phyloP scores from a whole-genome alignment of 2,329 filamentous ascomycete genomes.

The Sporothrix variecibatus region DNA sequence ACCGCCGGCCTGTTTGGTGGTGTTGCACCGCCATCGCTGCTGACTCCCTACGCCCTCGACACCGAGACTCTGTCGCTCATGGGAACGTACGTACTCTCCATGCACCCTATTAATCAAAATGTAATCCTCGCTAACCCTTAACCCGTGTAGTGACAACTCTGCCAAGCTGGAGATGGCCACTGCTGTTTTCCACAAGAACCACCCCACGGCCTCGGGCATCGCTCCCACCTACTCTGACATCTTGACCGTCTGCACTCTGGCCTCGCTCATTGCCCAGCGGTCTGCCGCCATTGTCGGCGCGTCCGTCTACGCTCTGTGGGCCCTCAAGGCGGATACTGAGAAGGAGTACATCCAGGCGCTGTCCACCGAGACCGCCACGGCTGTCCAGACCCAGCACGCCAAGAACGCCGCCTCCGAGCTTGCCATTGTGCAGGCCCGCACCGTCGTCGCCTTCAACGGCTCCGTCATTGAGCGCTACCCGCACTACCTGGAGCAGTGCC shows the following conservation, averaged over 20 bases:
- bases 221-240: conserved; percentile 51
- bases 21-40: conserved; percentile 55
- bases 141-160: conserved; percentile 46
- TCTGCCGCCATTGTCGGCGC: conserved; percentile 62
- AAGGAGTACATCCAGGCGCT: conserved; percentile 43
- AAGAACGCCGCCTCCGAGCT: conserved; percentile 53
- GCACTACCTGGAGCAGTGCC: conserved; percentile 62
- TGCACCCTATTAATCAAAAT: background rate
- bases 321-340: conserved; percentile 54
- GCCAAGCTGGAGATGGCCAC: conserved; percentile 47
- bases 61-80: conserved; percentile 62
- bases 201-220: conserved; percentile 49
- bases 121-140: background rate
- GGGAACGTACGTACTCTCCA: conserved; percentile 51
- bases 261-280: conserved; percentile 57
- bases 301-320: conserved; percentile 61
- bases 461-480: conserved; percentile 80
- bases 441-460: conserved; percentile 74
- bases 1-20: conserved; percentile 58
- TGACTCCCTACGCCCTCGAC: conserved; percentile 57
- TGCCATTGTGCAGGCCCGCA: conserved; percentile 42
- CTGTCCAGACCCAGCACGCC: conserved; percentile 33
- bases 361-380: background rate
- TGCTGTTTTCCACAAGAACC: conserved; percentile 51
- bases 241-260: conserved; percentile 53